Conservation (phyloP, 2,329 filamentous ascomycete genomes). For the Talaromyces sp. region DNA sequence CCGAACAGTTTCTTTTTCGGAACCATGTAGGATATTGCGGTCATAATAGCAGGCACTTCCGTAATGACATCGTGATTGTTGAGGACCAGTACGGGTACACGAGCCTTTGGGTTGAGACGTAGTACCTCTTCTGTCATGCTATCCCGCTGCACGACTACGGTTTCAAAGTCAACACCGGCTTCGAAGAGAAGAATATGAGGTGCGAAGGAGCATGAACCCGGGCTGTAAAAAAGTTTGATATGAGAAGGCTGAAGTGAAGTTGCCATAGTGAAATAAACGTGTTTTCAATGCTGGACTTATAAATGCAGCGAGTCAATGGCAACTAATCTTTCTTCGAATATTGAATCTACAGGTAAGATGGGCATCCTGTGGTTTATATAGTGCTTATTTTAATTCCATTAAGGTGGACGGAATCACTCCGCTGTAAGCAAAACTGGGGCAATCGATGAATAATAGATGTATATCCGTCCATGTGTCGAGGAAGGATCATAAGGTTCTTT, state of each 20-base stretch:
- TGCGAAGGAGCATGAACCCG: neutral
- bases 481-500: no score
- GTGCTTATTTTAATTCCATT: no score
- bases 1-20: conserved; percentile 26
- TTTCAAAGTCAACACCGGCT: neutral
- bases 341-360: no score
- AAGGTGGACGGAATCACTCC: no score
- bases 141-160: neutral
- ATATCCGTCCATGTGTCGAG: no score
- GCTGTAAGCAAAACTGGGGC: neutral
- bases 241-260: neutral
- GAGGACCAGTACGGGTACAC: neutral
- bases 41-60: neutral
- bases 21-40: neutral
- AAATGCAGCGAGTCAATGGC: neutral
- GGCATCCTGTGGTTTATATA: no score
- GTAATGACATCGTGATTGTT: neutral
- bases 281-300: no score
- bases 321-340: no score
- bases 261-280: neutral
- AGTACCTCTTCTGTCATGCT: neutral
- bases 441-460: neutral
- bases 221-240: neutral
- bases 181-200: neutral
- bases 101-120: neutral